A percentile compares a stretch with the other conserved stretches of the same genome.
phyloP scores from a whole-genome alignment of 192 early-diverging fungal genomes.

The Coemansia sp. region DNA sequence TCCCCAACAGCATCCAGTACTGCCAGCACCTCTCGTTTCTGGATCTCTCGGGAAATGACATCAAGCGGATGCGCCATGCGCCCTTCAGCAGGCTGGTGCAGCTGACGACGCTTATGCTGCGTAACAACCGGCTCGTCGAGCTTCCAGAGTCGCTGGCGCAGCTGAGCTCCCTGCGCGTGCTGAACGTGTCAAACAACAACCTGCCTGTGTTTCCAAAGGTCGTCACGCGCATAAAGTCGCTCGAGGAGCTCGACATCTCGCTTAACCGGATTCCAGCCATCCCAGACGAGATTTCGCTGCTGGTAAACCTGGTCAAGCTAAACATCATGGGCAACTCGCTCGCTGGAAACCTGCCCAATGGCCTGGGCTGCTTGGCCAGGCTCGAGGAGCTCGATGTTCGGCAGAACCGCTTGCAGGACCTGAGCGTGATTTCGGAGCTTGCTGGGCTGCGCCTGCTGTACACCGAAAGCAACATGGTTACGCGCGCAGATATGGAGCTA shows the following conservation, averaged over 20 bases:
- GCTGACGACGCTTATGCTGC: constrained; percentile 62
- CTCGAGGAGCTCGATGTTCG: constrained; percentile 77
- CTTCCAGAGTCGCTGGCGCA: constrained; percentile 64
- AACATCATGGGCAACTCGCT: constrained; percentile 75
- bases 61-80: constrained; percentile 62
- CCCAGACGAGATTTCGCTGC: constrained; percentile 67
- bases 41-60: constrained; percentile 75
- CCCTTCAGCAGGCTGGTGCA: constrained; percentile 61
- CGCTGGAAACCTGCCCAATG: constrained; percentile 63
- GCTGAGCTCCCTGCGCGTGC: constrained; percentile 58
- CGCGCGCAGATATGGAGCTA: constrained; percentile 60
- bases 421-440: constrained; percentile 57
- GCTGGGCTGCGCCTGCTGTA: constrained; percentile 60
- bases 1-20: constrained; percentile 66
- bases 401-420: constrained; percentile 72
- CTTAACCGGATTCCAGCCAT: constrained; percentile 78
- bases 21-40: constrained; percentile 65
- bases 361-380: constrained; percentile 56
- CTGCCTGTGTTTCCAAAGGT: constrained; percentile 65
- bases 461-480: constrained; percentile 72
- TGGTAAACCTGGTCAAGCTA: constrained; percentile 59
- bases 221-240: constrained; percentile 58
- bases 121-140: constrained; percentile 69
- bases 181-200: constrained; percentile 82
- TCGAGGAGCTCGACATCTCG: constrained; percentile 73